Percentiles rank a stretch among this genome's conserved stretches.
These are phyloP conservation scores for Linum usitatissimum DNA, from an alignment of 345 rosid genomes.

Conservation along the genomic window DNA sequence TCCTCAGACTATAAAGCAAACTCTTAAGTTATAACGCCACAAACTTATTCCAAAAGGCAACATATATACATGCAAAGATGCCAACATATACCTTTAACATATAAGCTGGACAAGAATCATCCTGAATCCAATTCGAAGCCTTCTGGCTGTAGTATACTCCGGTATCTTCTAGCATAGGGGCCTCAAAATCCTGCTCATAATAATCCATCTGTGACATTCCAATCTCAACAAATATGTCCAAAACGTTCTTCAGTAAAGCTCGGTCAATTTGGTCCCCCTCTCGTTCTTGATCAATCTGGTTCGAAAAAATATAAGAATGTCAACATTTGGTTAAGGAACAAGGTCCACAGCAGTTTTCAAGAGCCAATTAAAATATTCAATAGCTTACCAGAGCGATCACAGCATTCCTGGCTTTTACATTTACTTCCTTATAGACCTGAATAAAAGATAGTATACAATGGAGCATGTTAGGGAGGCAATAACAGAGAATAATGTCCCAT, in stretches of 20 bases:
- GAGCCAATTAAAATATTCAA: not conserved
- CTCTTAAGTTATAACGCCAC: not conserved
- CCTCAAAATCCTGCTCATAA: slow-evolving; percentile 33
- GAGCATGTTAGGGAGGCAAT: not conserved
- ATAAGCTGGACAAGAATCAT: slow-evolving; percentile 34
- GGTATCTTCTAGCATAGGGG: slow-evolving; percentile 25
- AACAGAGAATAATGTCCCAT: not conserved
- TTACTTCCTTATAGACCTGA: slow-evolving; percentile 27
- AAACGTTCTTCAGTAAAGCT: slow-evolving; percentile 33
- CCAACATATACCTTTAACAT: slow-evolving; percentile 27
- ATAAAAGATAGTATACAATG: not conserved
- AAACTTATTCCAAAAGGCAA: not conserved
- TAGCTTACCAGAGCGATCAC: slow-evolving; percentile 26
- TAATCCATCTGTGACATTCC: slow-evolving; percentile 21
- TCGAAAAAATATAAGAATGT: not conserved
- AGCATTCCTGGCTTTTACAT: slow-evolving; percentile 25
- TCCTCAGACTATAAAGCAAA: slow-evolving; percentile 23
- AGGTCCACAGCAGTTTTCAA: not conserved
- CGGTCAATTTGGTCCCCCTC: slow-evolving; percentile 37
- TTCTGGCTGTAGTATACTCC: slow-evolving; percentile 30
- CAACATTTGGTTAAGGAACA: not conserved
- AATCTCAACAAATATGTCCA: slow-evolving; percentile 28
- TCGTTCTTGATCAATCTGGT: slow-evolving; percentile 36
- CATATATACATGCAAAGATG: not conserved
- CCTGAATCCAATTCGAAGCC: slow-evolving; percentile 36